These are phyloP conservation scores for Friedmanniomyces simplex DNA, from an alignment of 495 filamentous ascomycete species.

Conservation along the genomic window DNA sequence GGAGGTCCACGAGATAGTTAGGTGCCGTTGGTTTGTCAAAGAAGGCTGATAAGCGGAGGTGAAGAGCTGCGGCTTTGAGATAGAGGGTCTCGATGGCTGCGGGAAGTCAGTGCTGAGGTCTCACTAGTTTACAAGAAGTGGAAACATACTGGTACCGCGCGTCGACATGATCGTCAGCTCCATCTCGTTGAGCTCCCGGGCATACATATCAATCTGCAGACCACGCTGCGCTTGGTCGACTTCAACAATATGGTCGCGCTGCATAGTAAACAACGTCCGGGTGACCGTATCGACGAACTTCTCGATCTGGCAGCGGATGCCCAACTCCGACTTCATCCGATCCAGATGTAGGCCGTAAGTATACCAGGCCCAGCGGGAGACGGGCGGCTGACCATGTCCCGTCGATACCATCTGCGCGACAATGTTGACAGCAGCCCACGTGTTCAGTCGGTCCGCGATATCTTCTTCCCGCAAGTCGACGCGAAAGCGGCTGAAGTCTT, in stretches of 20 bases:
- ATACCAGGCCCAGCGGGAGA: conserved; percentile 49
- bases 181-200: conserved; percentile 19
- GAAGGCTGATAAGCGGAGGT: conserved; percentile 77
- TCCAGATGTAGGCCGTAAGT: conserved; percentile 22
- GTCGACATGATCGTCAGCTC: conserved; percentile 18
- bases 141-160: conserved; percentile 1
- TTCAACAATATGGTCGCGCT: conserved; percentile 22
- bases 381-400: conserved; percentile 80
- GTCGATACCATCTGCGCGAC: conserved; percentile 83
- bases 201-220: conserved; percentile 19
- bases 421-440: conserved; percentile 88
- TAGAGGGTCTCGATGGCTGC: conserved; percentile 42
- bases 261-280: conserved; percentile 65
- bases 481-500: conserved; percentile 77
- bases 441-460: conserved; percentile 71
- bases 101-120: background rate
- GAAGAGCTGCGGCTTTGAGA: conserved; percentile 67
- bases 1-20: conserved; percentile 67
- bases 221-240: conserved; percentile 20
- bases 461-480: conserved; percentile 79
- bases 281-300: conserved; percentile 80
- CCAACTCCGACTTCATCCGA: conserved; percentile 16
- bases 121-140: too few species aligned
- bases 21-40: conserved; percentile 69
- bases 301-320: conserved; percentile 62